These are phyloP conservation scores for Vitellaria paradoxa DNA, from an alignment of 179 eudicot genomes.

Conservation along the genomic window DNA sequence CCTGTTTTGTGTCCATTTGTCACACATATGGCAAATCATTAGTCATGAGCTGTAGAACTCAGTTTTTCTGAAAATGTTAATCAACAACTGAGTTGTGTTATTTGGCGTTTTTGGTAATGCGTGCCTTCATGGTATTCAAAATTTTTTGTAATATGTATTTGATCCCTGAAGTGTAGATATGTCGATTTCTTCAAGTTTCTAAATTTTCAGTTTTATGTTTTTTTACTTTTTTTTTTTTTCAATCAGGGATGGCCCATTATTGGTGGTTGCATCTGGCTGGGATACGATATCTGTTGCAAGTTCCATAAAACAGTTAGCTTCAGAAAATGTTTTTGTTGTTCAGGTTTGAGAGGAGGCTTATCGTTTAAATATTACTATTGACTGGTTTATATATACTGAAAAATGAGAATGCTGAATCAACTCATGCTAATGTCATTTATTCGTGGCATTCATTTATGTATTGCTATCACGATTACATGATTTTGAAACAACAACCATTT, in stretches of 20 bases:
- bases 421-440: neutral
- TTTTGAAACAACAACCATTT: neutral
- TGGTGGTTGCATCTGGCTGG: constrained; percentile 49
- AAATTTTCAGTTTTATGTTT: neutral
- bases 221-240: neutral
- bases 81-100: neutral
- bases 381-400: neutral
- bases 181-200: neutral
- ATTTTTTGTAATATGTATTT: neutral
- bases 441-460: neutral
- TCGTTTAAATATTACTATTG: neutral
- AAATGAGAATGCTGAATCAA: neutral
- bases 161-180: neutral
- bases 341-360: constrained; percentile 31
- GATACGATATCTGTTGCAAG: constrained; percentile 46
- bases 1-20: neutral
- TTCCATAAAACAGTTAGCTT: constrained; percentile 35
- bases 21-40: neutral
- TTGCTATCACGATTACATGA: neutral
- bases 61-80: neutral
- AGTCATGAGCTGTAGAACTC: neutral
- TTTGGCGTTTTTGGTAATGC: neutral
- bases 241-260: constrained; percentile 38
- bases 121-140: neutral
- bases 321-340: constrained; percentile 38